Evolutionary conservation across 768 basidiomycete species (phyloP), one percentile per base, ranked within the genome.

Genomic region (Mycena belliarum): DNA sequence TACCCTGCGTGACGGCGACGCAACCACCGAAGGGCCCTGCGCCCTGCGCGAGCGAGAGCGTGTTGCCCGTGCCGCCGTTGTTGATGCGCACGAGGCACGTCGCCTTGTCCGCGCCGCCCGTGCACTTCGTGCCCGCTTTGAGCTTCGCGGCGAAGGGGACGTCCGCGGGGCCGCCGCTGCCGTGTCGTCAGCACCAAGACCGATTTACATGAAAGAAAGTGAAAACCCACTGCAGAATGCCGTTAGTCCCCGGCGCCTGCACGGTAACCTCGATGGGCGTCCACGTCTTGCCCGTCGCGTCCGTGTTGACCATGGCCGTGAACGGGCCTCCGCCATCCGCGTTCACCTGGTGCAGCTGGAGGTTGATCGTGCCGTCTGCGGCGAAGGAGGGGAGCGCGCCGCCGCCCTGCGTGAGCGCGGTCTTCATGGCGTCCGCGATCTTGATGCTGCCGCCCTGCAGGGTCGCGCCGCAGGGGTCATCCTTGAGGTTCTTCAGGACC

Each of bases 51-150:
- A 67, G 57, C 28, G 66, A 67, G 5, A 57, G 44, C 4, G 48
- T 49, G 26, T 54, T 46, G 12, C 48, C 49, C 9, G 57, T 58
- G 26, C 71, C 71, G 15, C 70, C 69, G 38, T 75, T 76, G 26
- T 57, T 70, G 59, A 76, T 68, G 12, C 74, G 69, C 43, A 69
- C 69, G 40, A 77, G 63, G 63, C 76, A 77, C 18, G 68, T 66
- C 59, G 70, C 59, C 5, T 59, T 55, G 24, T 57, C 42, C 5
- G 61, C 23, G 33, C 76, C 76, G 23, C 76, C 76, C 5, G 68
- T 60, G 63, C 76, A 76, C n/a, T 52, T 67, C 7, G 70, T 74
- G 24, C 68, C 70, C 2, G 69, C 43, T 6, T 75, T 73, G 45
- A 78, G 59, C 59, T 70, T 63, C 24, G 69, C 70, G 1, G 58